Evolutionary conservation across 2,329 filamentous ascomycete species (phyloP), one percentile per base, ranked within the genome.

Genomic region (Claviceps arundinis): DNA sequence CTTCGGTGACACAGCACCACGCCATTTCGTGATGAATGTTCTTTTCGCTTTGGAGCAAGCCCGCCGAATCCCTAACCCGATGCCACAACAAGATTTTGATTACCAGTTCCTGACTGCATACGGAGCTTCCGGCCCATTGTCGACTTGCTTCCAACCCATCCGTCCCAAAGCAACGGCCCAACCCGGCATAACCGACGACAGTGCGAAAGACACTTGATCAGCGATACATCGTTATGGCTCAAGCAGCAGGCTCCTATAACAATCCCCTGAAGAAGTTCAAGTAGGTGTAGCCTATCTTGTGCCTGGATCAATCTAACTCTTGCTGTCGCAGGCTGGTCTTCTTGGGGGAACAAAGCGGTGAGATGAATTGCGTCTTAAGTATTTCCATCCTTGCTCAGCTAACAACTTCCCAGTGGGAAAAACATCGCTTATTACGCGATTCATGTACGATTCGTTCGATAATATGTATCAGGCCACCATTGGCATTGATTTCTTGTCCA

Each of bases 181-280:
- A 47, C 19, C 37, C 44, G 37, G 30, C 24, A 30, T 43, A 30
- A 45, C 37, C 40, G n/a, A 50, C 42, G 41, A n/a, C 40, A 43
- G 24, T 46, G 43, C 46, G 16, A 37, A 37, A 16, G 48, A 48
- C 42, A 30, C 17, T 34, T 17, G 38, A 24, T 2, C 14, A 42
- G 24, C 34, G 17, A 38, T 40, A 24, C 37, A 19, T 47, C 47
- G 80, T 67, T 68, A 95, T 95, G 90, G 87, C 90, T 70, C 82
- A 89, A 73, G 70, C 75, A 56, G 84, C 83, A 65, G 87, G 86
- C 70, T 88, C 87, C 59, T 98, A 97, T 78, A 96, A 94, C 70
- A 97, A 97, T 77, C 93, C 93, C 64, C 77, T 98, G 74, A 98
- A 98, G 87, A 98, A 98, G 73, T 98, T 97, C 85, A 98, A 98